Conservation (phyloP, 2,329 filamentous ascomycete genomes). For the Thermothelomyces thermophilus region DNA sequence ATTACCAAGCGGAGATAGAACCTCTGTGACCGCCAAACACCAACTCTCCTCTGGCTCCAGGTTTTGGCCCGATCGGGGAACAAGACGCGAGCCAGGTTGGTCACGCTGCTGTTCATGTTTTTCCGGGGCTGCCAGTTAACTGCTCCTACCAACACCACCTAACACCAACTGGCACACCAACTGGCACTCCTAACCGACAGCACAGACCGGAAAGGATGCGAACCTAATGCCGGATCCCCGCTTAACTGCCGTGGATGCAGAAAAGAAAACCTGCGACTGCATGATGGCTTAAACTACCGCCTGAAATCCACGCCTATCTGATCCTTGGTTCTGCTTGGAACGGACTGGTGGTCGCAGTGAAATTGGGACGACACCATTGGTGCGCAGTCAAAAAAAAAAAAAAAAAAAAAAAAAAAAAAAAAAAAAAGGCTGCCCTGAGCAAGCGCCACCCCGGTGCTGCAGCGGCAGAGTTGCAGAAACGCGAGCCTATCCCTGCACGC, state of each 20-base stretch:
- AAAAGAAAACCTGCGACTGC: not conserved
- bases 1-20: no score
- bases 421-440: no score
- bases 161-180: not conserved
- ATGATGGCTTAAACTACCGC: no score
- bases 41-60: no score
- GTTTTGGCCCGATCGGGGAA: no score
- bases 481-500: not conserved
- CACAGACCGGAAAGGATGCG: not conserved
- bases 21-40: no score
- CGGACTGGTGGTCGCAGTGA: not conserved
- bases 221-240: not conserved
- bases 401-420: no score
- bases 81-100: no score
- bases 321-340: not conserved
- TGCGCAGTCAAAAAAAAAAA: no score
- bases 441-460: slow-evolving; percentile 9
- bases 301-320: not conserved
- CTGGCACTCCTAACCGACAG: not conserved
- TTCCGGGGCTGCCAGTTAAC: not conserved
- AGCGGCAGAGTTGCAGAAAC: slow-evolving; percentile 6
- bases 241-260: not conserved
- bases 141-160: not conserved
- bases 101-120: no score
- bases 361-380: no score